phyloP scores from a whole-genome alignment of 306 rosid species.

The Arachis stenosperma region DNA sequence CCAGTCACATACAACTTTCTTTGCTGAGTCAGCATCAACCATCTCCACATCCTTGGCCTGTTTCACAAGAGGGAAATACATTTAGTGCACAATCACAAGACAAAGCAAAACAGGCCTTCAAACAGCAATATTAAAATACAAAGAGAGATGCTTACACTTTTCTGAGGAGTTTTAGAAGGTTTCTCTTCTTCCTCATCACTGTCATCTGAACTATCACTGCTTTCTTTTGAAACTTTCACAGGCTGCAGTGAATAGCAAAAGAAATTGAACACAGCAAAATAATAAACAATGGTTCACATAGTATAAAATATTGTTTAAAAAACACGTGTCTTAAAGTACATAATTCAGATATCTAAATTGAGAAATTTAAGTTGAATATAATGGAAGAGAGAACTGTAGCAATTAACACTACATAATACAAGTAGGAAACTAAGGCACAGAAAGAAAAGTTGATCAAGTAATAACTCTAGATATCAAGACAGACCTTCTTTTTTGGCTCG shows the following conservation, averaged over 20 bases:
- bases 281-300: too few species aligned
- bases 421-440: background rate
- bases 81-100: background rate
- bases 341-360: too few species aligned
- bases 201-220: background rate
- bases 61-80: background rate
- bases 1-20: constrained; percentile 49
- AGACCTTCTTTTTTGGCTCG: constrained; percentile 56
- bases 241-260: too few species aligned
- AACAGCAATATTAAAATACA: background rate
- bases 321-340: too few species aligned
- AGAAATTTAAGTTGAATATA: too few species aligned
- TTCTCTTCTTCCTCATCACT: constrained; percentile 49
- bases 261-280: too few species aligned
- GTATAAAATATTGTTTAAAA: too few species aligned
- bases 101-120: background rate
- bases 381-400: too few species aligned
- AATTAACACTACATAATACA: too few species aligned
- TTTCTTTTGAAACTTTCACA: too few species aligned
- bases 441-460: background rate
- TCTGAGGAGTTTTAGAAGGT: constrained; percentile 55
- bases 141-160: constrained; percentile 39
- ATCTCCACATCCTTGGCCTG: constrained; percentile 72
- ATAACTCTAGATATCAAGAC: background rate
- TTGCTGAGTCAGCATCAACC: constrained; percentile 61